Conservation (phyloP, 176 grass and related monocot genomes). For the Oryza nivara region DNA sequence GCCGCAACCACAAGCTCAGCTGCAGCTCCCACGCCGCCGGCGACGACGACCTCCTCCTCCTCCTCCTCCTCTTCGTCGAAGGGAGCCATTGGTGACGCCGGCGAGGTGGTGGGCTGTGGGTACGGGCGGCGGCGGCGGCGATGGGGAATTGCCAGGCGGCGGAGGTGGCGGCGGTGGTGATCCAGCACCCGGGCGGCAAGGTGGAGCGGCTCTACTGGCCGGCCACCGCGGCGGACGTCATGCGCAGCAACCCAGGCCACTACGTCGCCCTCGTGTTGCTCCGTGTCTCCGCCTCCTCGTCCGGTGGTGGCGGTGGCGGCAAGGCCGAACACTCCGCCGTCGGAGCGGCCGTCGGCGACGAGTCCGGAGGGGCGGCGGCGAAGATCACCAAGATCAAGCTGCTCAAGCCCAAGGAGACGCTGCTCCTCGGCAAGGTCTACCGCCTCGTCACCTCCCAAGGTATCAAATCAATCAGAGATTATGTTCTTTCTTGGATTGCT, state of each 20-base stretch:
- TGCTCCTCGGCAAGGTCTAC: constrained; percentile 81
- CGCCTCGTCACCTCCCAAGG: constrained; percentile 94
- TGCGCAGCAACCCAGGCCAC: constrained; percentile 74
- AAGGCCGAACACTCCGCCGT: neutral
- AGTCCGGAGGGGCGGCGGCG: neutral
- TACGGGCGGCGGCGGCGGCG: neutral
- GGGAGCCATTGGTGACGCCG: neutral
- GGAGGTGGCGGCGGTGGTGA: constrained; percentile 65
- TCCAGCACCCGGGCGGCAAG: constrained; percentile 75
- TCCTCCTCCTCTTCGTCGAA: neutral
- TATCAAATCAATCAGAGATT: neutral
- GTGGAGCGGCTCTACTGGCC: constrained; percentile 64
- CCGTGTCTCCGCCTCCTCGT: neutral
- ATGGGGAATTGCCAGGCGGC: constrained; percentile 94
- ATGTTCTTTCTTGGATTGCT: neutral
- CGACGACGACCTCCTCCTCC: neutral
- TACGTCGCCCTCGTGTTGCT: constrained; percentile 72
- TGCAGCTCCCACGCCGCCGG: neutral
- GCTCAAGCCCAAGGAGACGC: constrained; percentile 71
- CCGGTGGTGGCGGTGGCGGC: neutral
- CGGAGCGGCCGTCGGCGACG: neutral
- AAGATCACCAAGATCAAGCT: constrained; percentile 85
- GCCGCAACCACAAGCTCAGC: neutral
- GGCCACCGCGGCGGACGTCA: constrained; percentile 58
- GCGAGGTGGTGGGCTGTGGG: neutral